phyloP scores from a whole-genome alignment of 176 grass and related monocot species.

The Musa troglodytarum region DNA sequence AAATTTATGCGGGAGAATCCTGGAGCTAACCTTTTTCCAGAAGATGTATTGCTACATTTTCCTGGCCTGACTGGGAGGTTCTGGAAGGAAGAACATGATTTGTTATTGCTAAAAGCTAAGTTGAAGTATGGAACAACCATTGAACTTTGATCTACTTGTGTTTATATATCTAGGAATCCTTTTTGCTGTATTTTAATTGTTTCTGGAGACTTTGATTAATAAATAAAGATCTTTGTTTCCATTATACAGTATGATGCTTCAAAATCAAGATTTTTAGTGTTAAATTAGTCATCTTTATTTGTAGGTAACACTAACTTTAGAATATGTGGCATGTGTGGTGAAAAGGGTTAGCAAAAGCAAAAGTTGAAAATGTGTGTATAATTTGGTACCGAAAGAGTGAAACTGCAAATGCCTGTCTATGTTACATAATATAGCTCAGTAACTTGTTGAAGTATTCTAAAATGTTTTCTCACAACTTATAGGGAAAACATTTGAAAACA shows the following conservation, averaged over 20 bases:
- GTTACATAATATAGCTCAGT: too few species aligned
- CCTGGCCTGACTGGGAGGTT: conserved; percentile 31
- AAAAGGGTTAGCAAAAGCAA: too few species aligned
- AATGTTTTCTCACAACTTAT: too few species aligned
- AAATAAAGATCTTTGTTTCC: not conserved
- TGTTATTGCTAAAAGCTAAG: conserved; percentile 55
- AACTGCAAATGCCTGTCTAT: too few species aligned
- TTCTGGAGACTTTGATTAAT: conserved; percentile 2
- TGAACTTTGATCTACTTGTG: conserved; percentile 2
- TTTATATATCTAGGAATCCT: not conserved
- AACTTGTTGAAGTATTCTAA: too few species aligned
- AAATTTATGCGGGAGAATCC: conserved; percentile 16
- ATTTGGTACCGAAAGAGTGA: too few species aligned
- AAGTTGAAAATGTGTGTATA: too few species aligned
- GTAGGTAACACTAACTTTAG: not conserved
- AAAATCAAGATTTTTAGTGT: not conserved
- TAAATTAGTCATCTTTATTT: not conserved
- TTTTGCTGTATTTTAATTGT: conserved; percentile 19
- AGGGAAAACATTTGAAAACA: too few species aligned
- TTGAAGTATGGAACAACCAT: conserved; percentile 47
- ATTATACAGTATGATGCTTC: not conserved
- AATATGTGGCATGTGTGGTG: too few species aligned
- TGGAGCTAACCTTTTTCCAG: conserved; percentile 21
- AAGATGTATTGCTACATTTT: conserved; percentile 30
- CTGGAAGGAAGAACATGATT: conserved; percentile 73